Conservation (phyloP, 371 early-diverging fungal genomes). For the Massospora cicadina region DNA sequence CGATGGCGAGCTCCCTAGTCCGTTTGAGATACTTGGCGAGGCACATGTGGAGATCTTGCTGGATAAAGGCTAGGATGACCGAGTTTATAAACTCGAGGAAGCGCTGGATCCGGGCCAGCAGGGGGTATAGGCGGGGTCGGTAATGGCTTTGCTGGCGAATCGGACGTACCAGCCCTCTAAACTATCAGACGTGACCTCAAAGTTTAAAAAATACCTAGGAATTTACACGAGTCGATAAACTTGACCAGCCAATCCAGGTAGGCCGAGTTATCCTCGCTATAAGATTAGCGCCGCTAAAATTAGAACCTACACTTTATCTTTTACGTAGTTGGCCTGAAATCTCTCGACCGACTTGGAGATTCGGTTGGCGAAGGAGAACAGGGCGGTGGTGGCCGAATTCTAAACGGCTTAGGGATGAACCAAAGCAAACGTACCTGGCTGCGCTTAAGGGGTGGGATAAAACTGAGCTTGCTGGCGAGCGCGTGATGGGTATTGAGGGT, state of each 20-base stretch:
- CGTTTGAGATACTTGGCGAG: constrained; percentile 1
- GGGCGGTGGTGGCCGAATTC: constrained; percentile 2
- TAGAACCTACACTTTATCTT: not conserved
- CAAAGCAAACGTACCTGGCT: not conserved
- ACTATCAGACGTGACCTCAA: too few relatives aligned
- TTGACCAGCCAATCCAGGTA: not conserved
- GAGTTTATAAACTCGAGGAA: constrained; percentile 5
- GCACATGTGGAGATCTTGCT: not conserved
- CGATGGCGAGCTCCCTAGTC: constrained; percentile 9
- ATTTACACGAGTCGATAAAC: not conserved
- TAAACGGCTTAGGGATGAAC: not conserved
- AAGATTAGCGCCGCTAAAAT: not conserved
- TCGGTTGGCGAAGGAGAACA: not conserved
- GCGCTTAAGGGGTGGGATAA: not conserved
- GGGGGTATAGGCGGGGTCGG: not conserved
- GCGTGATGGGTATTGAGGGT: not conserved
- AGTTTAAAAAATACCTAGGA: not conserved
- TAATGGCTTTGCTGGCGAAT: not conserved
- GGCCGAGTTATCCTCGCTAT: not conserved
- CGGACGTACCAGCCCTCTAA: constrained; percentile 4
- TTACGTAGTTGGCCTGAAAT: not conserved
- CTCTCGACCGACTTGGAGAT: constrained; percentile 5
- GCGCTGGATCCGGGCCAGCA: not conserved
- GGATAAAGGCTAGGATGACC: not conserved
- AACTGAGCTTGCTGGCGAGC: constrained; percentile 2